These are phyloP conservation scores for Talinum fruticosum DNA, from an alignment of 148 eudicot species.

Conservation along the genomic window DNA sequence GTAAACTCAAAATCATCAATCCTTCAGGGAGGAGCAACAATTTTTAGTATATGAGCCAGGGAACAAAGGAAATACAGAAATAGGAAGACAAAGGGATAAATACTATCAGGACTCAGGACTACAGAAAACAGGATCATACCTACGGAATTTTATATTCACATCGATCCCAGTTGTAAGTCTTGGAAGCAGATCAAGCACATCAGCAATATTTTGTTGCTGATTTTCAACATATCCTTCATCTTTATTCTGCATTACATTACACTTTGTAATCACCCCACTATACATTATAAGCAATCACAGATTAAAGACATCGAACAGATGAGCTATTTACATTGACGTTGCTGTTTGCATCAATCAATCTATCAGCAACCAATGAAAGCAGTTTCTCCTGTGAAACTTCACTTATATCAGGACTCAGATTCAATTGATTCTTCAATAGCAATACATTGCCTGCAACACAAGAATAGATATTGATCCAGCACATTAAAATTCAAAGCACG, in stretches of 20 bases:
- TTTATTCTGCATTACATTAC: constrained; percentile 56
- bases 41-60: background rate
- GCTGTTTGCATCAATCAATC: constrained; percentile 75
- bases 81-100: background rate
- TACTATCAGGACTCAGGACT: background rate
- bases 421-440: constrained; percentile 72
- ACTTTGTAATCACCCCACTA: constrained; percentile 18
- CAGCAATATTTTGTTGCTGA: constrained; percentile 78
- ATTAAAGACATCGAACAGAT: constrained; percentile 4
- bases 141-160: constrained; percentile 80
- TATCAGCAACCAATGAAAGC: constrained; percentile 85
- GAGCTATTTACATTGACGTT: constrained; percentile 54
- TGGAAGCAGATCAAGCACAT: constrained; percentile 94
- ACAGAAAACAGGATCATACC: constrained; percentile 38
- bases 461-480: background rate
- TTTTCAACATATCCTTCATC: constrained; percentile 79
- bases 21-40: constrained; percentile 36
- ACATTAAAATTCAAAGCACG: background rate
- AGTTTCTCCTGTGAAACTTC: constrained; percentile 93
- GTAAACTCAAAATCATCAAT: constrained; percentile 95
- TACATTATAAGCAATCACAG: background rate
- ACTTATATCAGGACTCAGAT: constrained; percentile 53
- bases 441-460: constrained; percentile 73
- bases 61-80: background rate
- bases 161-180: constrained; percentile 91